These are phyloP conservation scores for Arachnomyces sp. DNA, from an alignment of 2,329 filamentous ascomycete genomes.

Conservation along the genomic window DNA sequence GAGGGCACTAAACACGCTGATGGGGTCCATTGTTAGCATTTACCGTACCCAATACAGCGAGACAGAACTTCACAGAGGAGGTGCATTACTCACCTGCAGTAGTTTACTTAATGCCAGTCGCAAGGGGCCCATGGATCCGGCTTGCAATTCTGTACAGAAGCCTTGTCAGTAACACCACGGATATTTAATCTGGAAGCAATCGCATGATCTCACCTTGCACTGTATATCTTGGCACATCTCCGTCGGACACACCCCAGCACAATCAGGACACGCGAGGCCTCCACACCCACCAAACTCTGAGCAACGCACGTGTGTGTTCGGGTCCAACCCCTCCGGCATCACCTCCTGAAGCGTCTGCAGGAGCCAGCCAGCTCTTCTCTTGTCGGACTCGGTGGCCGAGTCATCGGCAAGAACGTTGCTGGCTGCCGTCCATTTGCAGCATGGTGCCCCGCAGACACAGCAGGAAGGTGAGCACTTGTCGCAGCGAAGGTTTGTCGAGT, in stretches of 20 bases:
- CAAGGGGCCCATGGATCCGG: conserved; percentile 24
- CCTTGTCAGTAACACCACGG: not conserved
- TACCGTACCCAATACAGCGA: too few relatives aligned
- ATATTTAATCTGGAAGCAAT: not conserved
- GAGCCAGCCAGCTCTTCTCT: conserved; percentile 12
- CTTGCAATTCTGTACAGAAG: conserved; percentile 26
- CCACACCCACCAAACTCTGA: conserved; percentile 22
- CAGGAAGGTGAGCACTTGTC: conserved; percentile 21
- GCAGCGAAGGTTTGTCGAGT: conserved; percentile 26
- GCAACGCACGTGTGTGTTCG: conserved; percentile 27
- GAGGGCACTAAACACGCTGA: too few relatives aligned
- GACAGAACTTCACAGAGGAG: too few relatives aligned
- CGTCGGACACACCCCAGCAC: conserved; percentile 27
- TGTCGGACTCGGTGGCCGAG: conserved; percentile 11
- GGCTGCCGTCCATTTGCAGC: not conserved
- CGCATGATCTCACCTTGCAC: conserved; percentile 21
- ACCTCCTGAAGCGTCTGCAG: conserved; percentile 18
- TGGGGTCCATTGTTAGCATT: too few relatives aligned
- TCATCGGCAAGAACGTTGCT: conserved; percentile 5
- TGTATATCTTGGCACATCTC: conserved; percentile 25
- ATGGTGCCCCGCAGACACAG: conserved; percentile 22
- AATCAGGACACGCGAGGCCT: conserved; percentile 25
- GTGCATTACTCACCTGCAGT: not conserved
- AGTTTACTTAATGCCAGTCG: conserved; percentile 23
- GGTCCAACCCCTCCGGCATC: conserved; percentile 19